A percentile compares a stretch with the other conserved stretches of the same genome.
phyloP scores from a whole-genome alignment of 148 eudicot species.

The Cornus kousa region DNA sequence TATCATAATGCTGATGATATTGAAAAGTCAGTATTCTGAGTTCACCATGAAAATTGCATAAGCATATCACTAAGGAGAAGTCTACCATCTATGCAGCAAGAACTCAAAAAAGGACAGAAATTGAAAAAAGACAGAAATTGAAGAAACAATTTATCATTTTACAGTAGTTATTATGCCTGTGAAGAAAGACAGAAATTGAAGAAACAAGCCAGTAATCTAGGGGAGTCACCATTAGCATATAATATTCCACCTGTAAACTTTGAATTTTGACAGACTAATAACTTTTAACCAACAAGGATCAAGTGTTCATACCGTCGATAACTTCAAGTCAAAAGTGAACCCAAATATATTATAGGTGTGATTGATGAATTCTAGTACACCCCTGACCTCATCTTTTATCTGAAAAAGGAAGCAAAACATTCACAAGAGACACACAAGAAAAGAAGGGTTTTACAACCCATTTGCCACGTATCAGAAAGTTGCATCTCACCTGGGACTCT shows the following conservation, averaged over 20 bases:
- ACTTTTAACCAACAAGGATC: neutral
- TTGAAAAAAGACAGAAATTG: no score
- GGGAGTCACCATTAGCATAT: neutral
- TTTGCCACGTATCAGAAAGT: conserved; percentile 14
- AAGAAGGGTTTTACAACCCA: neutral
- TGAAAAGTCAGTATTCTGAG: neutral
- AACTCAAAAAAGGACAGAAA: no score
- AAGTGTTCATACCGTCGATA: conserved; percentile 69
- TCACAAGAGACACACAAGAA: conserved; percentile 2
- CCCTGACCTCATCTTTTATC: conserved; percentile 95
- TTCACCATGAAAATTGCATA: neutral
- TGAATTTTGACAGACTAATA: neutral
- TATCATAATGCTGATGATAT: neutral
- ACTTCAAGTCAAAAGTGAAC: conserved; percentile 86
- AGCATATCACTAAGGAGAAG: neutral
- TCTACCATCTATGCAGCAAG: no score
- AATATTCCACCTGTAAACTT: neutral
- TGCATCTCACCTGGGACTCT: conserved; percentile 75
- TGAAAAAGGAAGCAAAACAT: conserved; percentile 29
- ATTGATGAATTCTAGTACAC: conserved; percentile 67
- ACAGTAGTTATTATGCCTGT: neutral
- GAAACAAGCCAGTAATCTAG: neutral
- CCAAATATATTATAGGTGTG: conserved; percentile 72
- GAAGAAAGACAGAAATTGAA: neutral
- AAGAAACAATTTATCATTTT: neutral